phyloP scores from a whole-genome alignment of 495 filamentous ascomycete genomes.

The Aspergillus carlsbadensis region DNA sequence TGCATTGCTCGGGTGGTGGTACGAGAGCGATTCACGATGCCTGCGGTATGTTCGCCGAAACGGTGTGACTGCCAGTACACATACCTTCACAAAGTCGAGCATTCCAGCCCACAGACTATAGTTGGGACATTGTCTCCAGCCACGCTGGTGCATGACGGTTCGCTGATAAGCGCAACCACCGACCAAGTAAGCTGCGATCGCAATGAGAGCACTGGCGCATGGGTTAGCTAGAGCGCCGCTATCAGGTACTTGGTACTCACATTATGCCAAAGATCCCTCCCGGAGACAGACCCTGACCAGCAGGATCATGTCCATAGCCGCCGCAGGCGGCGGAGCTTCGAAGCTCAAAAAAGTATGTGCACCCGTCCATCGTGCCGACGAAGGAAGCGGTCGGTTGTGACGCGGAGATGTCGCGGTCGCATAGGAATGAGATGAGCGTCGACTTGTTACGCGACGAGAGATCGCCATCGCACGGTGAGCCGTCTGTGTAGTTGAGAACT shows the following conservation, averaged over 20 bases:
- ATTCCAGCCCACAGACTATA: conserved; percentile 92
- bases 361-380: conserved; percentile 82
- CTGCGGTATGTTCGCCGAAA: conserved; percentile 26
- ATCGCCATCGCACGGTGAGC: conserved; percentile 68
- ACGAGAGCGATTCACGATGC: conserved; percentile 21
- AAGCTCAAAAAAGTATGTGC: conserved; percentile 97
- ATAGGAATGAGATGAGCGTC: conserved; percentile 88
- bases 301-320: conserved; percentile 57
- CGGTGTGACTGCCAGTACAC: conserved; percentile 38
- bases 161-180: conserved; percentile 95
- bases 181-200: conserved; percentile 81
- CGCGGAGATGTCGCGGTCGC: conserved; percentile 68
- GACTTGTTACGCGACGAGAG: conserved; percentile 64
- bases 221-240: conserved; percentile 12
- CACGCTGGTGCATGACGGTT: conserved; percentile 89
- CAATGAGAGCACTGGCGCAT: conserved; percentile 56
- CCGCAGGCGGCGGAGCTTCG: conserved; percentile 84
- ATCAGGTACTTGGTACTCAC: conserved; percentile 40
- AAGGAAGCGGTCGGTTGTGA: conserved; percentile 71
- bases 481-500: conserved; percentile 86
- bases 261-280: conserved; percentile 93
- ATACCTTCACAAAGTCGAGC: conserved; percentile 78
- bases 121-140: conserved; percentile 95
- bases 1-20: conserved; percentile 22
- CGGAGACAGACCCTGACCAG: conserved; percentile 71